These are phyloP conservation scores for Arctostaphylos glauca DNA, from an alignment of 148 eudicot genomes.

Conservation along the genomic window DNA sequence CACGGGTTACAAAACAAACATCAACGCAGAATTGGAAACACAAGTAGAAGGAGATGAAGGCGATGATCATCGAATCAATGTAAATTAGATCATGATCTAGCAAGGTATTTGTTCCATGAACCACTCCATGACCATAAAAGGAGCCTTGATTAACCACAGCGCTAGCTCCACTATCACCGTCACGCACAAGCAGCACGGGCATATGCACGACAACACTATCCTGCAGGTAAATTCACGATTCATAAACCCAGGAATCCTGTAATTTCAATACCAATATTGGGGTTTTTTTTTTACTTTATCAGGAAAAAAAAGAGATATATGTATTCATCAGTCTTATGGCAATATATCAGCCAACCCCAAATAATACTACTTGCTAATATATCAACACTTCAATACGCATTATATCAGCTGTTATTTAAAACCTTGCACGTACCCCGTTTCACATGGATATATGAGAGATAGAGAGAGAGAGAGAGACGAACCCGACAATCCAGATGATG, in stretches of 20 bases:
- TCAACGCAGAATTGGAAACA: not conserved
- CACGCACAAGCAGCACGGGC: conserved; percentile 61
- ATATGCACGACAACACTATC: conserved; percentile 50
- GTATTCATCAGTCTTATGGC: too few relatives aligned
- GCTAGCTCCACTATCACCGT: conserved; percentile 60
- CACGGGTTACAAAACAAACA: too few relatives aligned
- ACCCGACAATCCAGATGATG: conserved; percentile 69
- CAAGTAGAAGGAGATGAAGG: not conserved
- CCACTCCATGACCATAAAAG: conserved; percentile 52
- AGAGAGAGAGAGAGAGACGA: conserved; percentile 1
- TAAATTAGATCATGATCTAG: conserved; percentile 6
- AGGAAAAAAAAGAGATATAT: not conserved
- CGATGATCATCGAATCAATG: not conserved
- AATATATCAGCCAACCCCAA: too few relatives aligned
- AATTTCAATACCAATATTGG: not conserved
- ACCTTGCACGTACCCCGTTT: not conserved
- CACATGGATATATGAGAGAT: not conserved
- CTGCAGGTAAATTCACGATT: conserved; percentile 20
- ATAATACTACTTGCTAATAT: too few relatives aligned
- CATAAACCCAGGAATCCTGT: too few relatives aligned
- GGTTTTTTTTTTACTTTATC: too few relatives aligned
- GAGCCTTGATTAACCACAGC: conserved; percentile 50
- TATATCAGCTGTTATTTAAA: too few relatives aligned
- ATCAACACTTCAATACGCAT: too few relatives aligned
- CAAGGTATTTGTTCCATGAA: conserved; percentile 63